A percentile compares a stretch with the other conserved stretches of the same genome.
These are phyloP conservation scores for Alternaria burnsii DNA, from an alignment of 2,329 filamentous ascomycete genomes.

Conservation along the genomic window DNA sequence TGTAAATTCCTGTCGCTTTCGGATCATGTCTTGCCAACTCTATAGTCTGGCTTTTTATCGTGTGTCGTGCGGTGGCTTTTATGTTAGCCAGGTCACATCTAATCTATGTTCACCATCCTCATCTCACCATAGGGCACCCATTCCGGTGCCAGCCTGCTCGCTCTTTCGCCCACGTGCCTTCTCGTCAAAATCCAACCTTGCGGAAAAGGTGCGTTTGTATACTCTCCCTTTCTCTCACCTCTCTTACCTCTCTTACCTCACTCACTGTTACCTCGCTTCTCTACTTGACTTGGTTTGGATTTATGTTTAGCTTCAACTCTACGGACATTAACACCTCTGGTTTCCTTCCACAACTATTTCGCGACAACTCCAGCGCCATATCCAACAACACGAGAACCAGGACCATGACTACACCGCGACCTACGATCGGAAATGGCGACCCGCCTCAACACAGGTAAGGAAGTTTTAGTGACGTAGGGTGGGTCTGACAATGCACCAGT, in stretches of 20 bases:
- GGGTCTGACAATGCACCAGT: too few relatives aligned
- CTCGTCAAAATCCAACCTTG: neutral
- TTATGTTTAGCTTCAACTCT: too few relatives aligned
- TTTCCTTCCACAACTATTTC: too few relatives aligned
- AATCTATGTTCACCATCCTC: neutral
- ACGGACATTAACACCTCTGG: too few relatives aligned
- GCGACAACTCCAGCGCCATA: too few relatives aligned
- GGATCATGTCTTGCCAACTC: neutral
- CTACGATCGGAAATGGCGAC: too few relatives aligned
- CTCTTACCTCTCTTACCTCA: neutral
- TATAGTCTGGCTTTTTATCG: neutral
- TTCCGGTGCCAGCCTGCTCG: neutral
- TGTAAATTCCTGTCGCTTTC: slow-evolving; percentile 7
- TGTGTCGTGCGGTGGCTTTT: neutral
- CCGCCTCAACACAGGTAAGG: too few relatives aligned
- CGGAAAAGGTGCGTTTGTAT: neutral
- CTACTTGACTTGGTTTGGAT: neutral
- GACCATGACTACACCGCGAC: too few relatives aligned
- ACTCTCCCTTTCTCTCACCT: neutral
- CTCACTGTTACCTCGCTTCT: neutral
- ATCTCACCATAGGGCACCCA: neutral
- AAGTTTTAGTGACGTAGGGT: too few relatives aligned
- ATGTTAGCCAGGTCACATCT: neutral
- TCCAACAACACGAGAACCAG: too few relatives aligned
- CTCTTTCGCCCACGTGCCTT: neutral